These are phyloP conservation scores for Aspergillus fumigatus DNA, from an alignment of 2,329 filamentous ascomycete genomes.

Conservation along the genomic window DNA sequence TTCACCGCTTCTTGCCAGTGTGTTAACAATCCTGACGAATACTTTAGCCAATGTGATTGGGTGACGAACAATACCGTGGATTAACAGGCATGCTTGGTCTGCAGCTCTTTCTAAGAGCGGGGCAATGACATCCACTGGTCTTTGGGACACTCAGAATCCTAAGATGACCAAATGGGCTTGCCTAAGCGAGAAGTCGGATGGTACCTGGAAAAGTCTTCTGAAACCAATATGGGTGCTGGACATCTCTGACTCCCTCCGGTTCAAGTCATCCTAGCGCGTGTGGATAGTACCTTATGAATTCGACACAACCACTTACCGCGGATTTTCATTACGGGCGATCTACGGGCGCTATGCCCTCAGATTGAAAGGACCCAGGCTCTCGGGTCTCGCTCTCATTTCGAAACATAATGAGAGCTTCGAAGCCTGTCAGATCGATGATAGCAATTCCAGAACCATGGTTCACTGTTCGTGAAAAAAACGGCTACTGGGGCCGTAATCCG, in stretches of 20 bases:
- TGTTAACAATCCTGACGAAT: constrained; percentile 3
- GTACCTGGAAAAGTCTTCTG: not conserved
- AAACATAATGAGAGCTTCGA: constrained; percentile 2
- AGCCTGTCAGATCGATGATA: constrained; percentile 12
- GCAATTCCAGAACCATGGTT: constrained; percentile 35
- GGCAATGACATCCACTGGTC: constrained; percentile 10
- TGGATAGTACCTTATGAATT: not conserved
- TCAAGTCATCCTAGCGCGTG: not conserved
- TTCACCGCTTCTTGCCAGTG: constrained; percentile 18
- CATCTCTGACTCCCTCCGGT: not conserved
- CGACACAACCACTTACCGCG: not conserved
- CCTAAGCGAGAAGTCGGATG: not conserved
- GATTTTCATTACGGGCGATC: not conserved
- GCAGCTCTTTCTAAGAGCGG: constrained; percentile 6
- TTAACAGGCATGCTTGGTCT: constrained; percentile 11
- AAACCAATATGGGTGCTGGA: not conserved
- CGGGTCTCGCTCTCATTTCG: constrained; percentile 17
- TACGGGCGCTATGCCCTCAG: constrained; percentile 15
- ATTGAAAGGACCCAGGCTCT: constrained; percentile 20
- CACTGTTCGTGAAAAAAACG: constrained; percentile 22
- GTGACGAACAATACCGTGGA: constrained; percentile 10
- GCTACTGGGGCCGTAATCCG: constrained; percentile 21
- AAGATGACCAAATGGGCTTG: not conserved
- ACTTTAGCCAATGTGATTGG: constrained; percentile 12
- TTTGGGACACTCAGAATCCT: not conserved